Conservation (phyloP, 345 rosid genomes). For the Limnanthes douglasii region DNA sequence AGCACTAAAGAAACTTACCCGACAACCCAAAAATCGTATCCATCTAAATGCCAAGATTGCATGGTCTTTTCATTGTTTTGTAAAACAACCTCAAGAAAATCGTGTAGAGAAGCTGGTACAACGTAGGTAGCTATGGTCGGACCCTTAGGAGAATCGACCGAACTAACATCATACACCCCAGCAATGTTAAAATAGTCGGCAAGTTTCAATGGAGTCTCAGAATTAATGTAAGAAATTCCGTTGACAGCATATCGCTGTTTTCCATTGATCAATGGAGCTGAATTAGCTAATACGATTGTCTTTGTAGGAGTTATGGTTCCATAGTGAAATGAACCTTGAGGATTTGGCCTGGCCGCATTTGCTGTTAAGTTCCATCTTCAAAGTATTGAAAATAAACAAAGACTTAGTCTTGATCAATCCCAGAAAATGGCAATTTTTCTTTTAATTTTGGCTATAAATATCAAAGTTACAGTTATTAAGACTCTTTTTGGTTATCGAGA, state of each 20-base stretch:
- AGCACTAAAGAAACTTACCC: constrained; percentile 38
- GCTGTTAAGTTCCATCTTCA: constrained; percentile 82
- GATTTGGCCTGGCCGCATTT: constrained; percentile 94
- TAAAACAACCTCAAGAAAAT: constrained; percentile 59
- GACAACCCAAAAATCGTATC: constrained; percentile 84
- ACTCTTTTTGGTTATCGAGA: no score
- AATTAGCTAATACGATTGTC: constrained; percentile 45
- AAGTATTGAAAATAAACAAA: constrained; percentile 2
- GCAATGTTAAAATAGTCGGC: constrained; percentile 62
- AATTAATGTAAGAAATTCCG: constrained; percentile 51
- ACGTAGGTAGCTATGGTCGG: constrained; percentile 48
- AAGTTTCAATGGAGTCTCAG: constrained; percentile 81
- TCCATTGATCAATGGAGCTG: constrained; percentile 65
- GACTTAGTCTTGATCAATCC: no score
- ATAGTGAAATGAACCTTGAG: constrained; percentile 88
- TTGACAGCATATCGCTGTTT: constrained; percentile 72
- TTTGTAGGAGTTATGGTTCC: constrained; percentile 42
- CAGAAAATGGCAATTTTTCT: no score
- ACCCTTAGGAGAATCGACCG: constrained; percentile 31
- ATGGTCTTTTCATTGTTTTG: constrained; percentile 50
- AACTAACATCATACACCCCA: constrained; percentile 42
- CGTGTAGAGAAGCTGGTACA: constrained; percentile 36
- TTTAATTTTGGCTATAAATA: no score
- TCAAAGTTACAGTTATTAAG: no score
- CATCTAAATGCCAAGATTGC: constrained; percentile 97